Base-by-base conservation (phyloP, 805 yeast species). In the Starmerella lactis-condensi region DNA sequence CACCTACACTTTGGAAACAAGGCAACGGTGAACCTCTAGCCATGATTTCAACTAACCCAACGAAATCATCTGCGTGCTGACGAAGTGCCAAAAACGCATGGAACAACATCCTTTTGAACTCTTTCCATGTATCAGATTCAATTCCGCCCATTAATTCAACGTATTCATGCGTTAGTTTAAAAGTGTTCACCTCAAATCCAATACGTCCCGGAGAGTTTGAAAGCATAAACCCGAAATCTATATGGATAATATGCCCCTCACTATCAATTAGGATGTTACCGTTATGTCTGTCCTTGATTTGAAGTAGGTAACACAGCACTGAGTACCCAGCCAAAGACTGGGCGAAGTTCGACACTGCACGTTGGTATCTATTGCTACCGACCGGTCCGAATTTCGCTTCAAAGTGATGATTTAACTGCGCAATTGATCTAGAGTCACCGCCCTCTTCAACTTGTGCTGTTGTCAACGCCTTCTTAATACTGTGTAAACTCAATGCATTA, bases 181-280 rank as follows among this genome's bases (percentile, higher is more conserved):
- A 89, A 1, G 98, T 95, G 1, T 96, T 94, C 1, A 94, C 91
- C 50, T 89, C 99, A 51, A 89, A 83, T 0, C 95, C 94, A 34
- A 89, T 82, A 29, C 93, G 75, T 3, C 98, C 98, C 0, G 99
- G 99, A 0, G 95, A 75, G 48, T 89, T 85, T 0, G 94, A 79
- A 3, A 85, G 60, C 50, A 85, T 55, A 52, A 81, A 85, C 0
- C 98, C 98, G 58, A 89, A 89, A 55, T 89, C 98, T 44, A 89
- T 89, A 52, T 56, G 64, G 28, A 85, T 72, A 9, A 89, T 75
- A 49, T 89, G 98, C 1, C 98, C 99, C 46, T 78, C 75, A 37
- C 74, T 79, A 50, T 89, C 98, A 48, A 89, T 79, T 78, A 89
- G 75, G 40, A 89, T 85, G 53, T 89, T 89, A 53, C 99, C 99